Conservation (phyloP, 441 rosid genomes). For the Euphorbia neoarborescens region DNA sequence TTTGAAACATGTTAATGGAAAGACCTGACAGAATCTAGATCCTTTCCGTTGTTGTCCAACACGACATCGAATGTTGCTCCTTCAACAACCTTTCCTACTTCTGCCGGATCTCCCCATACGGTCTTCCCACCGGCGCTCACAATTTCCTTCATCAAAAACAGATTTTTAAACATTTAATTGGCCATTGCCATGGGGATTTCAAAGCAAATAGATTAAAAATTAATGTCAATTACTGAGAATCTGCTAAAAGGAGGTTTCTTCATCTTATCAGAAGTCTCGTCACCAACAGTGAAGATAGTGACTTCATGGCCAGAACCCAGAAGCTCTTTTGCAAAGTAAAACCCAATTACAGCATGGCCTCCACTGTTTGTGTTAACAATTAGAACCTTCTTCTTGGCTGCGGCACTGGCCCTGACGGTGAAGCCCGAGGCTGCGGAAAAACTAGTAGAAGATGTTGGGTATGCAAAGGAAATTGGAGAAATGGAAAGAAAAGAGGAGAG, state of each 20-base stretch:
- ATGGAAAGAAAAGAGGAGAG: constrained; percentile 27
- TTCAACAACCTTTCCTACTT: constrained; percentile 54
- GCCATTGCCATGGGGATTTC: neutral
- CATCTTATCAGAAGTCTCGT: constrained; percentile 77
- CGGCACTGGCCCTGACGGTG: constrained; percentile 37
- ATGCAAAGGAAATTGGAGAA: constrained; percentile 26
- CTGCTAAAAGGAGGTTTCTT: constrained; percentile 80
- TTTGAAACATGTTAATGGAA: neutral
- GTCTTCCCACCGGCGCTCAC: constrained; percentile 74
- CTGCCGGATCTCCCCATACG: constrained; percentile 77
- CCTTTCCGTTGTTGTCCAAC: constrained; percentile 88
- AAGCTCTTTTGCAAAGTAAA: constrained; percentile 81
- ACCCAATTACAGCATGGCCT: constrained; percentile 81
- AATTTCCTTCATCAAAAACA: constrained; percentile 48
- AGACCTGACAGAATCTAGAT: constrained; percentile 68
- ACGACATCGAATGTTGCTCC: constrained; percentile 70
- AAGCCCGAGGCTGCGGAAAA: constrained; percentile 29
- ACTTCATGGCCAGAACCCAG: constrained; percentile 62
- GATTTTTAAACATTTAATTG: neutral
- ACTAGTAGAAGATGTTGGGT: constrained; percentile 25
- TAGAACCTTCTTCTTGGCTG: constrained; percentile 76
- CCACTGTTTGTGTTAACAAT: constrained; percentile 80
- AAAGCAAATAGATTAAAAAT: neutral
- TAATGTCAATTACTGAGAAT: constrained; percentile 44
- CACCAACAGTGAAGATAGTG: constrained; percentile 76